A percentile compares a stretch with the other conserved stretches of the same genome.
phyloP scores from a whole-genome alignment of 192 early-diverging fungal genomes.

The Umbelopsis isabellina region DNA sequence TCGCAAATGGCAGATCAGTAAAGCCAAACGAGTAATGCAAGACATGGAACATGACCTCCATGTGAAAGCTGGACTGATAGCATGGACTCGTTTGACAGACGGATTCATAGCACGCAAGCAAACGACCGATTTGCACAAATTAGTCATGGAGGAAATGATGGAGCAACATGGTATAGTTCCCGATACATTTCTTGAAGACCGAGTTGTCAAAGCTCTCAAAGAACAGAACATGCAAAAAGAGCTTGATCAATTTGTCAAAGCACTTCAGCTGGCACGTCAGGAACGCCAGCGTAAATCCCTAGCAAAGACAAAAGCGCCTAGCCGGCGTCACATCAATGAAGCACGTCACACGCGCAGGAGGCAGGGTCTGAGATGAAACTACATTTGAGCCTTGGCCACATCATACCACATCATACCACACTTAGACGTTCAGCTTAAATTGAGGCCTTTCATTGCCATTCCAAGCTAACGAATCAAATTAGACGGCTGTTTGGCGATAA shows the following conservation, averaged over 20 bases:
- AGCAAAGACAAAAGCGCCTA: not conserved
- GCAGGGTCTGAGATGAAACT: too few species aligned
- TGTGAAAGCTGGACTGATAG: not conserved
- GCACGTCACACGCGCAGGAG: too few species aligned
- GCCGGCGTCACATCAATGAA: too few species aligned
- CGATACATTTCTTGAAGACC: conserved; percentile 13
- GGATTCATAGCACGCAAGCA: conserved; percentile 20
- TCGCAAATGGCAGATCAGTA: conserved; percentile 22
- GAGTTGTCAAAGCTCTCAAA: conserved; percentile 3
- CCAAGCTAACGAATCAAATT: too few species aligned
- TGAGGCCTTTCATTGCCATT: too few species aligned
- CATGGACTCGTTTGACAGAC: conserved; percentile 25
- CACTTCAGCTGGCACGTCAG: not conserved
- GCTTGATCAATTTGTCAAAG: not conserved
- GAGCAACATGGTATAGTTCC: conserved; percentile 6
- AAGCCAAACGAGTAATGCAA: conserved; percentile 20
- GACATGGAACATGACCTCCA: conserved; percentile 27
- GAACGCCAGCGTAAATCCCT: not conserved
- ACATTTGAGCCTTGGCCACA: too few species aligned
- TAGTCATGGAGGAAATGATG: conserved; percentile 24
- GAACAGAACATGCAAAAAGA: not conserved
- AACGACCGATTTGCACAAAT: conserved; percentile 11
- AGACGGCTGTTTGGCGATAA: too few species aligned
- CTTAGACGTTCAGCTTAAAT: too few species aligned
- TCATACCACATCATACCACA: too few species aligned